Conservation (phyloP, 2,329 filamentous ascomycete genomes). For the Coniochaeta prunicola region DNA sequence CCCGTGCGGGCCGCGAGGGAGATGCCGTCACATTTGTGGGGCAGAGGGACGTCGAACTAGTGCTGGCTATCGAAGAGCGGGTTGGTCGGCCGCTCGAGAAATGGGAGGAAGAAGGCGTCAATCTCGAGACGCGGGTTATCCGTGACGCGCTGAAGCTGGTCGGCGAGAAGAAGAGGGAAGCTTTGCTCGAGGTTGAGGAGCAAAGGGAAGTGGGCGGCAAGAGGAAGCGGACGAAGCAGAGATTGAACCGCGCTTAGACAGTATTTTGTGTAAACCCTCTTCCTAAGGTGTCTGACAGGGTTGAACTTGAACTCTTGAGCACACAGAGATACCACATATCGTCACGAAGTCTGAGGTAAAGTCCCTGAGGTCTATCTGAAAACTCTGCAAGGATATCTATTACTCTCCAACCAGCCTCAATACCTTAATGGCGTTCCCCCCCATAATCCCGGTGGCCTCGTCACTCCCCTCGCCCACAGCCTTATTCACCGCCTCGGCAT, state of each 20-base stretch:
- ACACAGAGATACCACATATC: not conserved
- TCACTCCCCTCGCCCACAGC: constrained; percentile 16
- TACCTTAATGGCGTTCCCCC: constrained; percentile 19
- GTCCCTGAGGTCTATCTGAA: not conserved
- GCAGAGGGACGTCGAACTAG: constrained; percentile 83
- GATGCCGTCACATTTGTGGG: constrained; percentile 84
- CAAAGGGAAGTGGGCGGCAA: constrained; percentile 88
- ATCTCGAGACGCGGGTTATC: constrained; percentile 83
- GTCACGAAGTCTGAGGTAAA: not conserved
- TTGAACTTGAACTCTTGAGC: no score
- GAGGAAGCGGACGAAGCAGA: constrained; percentile 55
- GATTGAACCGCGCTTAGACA: constrained; percentile 29
- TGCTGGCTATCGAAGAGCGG: constrained; percentile 82
- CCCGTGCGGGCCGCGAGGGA: constrained; percentile 78
- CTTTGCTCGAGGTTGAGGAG: constrained; percentile 84
- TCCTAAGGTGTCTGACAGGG: not conserved
- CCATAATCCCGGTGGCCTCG: constrained; percentile 17
- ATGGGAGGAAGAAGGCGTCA: constrained; percentile 87
- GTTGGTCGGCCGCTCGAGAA: constrained; percentile 74
- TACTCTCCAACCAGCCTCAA: constrained; percentile 16
- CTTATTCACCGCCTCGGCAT: constrained; percentile 22
- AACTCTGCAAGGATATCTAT: not conserved
- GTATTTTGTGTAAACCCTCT: not conserved
- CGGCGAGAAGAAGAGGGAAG: constrained; percentile 92
- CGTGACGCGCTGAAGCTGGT: constrained; percentile 82